Evolutionary conservation across 108 stramenopile species (phyloP).

Genomic region (Nitzschia putrida): DNA sequence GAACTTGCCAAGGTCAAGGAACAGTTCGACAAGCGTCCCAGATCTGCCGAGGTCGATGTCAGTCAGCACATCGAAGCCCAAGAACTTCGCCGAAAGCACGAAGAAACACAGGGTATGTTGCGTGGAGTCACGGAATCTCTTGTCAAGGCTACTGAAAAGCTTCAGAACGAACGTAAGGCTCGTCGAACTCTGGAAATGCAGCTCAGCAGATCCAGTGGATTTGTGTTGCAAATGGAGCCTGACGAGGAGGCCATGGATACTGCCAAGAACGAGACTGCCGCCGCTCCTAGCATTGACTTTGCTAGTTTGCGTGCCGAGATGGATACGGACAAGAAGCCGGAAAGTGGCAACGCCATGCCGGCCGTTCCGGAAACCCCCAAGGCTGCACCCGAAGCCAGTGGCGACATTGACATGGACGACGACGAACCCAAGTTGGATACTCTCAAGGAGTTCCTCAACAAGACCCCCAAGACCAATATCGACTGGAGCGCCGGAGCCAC

Average conservation of each 20-base stretch:
- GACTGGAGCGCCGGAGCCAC: slow-evolving; percentile 29
- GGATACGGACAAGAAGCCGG: neutral
- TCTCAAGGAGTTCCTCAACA: slow-evolving; percentile 46
- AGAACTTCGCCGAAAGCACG: slow-evolving; percentile 39
- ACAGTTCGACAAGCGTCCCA: slow-evolving; percentile 18
- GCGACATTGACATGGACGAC: slow-evolving; percentile 28
- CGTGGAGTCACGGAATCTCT: slow-evolving; percentile 47
- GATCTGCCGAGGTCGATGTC: slow-evolving; percentile 21
- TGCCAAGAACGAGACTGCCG: neutral
- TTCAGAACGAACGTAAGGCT: slow-evolving; percentile 40
- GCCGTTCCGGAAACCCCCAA: neutral
- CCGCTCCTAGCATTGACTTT: slow-evolving; percentile 35
- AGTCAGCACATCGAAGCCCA: slow-evolving; percentile 33
- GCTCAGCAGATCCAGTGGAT: slow-evolving; percentile 16
- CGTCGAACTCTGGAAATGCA: slow-evolving; percentile 28
- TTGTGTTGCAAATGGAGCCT: slow-evolving; percentile 24
- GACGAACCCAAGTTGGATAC: slow-evolving; percentile 41
- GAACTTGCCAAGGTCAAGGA: slow-evolving; percentile 36
- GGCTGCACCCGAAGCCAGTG: slow-evolving; percentile 3
- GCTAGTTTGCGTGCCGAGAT: slow-evolving; percentile 36
- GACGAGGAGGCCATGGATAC: slow-evolving; percentile 12
- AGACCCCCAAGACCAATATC: slow-evolving; percentile 40
- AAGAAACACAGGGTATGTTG: slow-evolving; percentile 48
- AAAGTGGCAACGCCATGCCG: neutral
- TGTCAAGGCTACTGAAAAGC: slow-evolving; percentile 44